Base-by-base conservation (phyloP, 345 rosid species). In the Acer yangbiense region DNA sequence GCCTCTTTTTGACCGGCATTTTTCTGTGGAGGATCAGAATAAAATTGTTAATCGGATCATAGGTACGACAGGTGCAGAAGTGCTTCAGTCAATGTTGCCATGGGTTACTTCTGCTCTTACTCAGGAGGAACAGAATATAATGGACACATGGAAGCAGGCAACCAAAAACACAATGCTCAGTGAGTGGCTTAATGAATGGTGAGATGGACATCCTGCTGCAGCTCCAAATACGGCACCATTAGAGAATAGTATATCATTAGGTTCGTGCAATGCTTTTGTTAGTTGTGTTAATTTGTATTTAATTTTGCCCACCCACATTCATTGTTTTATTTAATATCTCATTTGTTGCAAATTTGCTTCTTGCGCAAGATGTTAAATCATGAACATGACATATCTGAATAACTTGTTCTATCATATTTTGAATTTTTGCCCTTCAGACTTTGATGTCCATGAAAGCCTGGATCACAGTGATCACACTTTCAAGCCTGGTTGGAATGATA, bases 401-500 rank as follows among this genome's bases (percentile, higher is more conserved):
- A 71, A 79, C 10, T 71, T 29, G 62, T 68, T 72, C 48, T 61
- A 9, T 71, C 44, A 1, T 29, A 16, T 71, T 35, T 72, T 41
- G 4, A 13, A 48, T 16, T 13, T 70, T 21, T 61, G 8, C 13
- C 25, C 32, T 69, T 41, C 73, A 87, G 90, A 82, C 18, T 76
- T 85, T 73, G 87, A 87, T 72, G 81, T 79, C 32, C 83, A 69
- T 29, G 89, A 78, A 79, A 81, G 86, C 74, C 74, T 87, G 69
- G 92, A 87, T 78, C 84, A 79, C 18, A 79, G 82, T 71, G 90
- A 87, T 78, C 73, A 82, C 17, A 85, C 80, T 54, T 89, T 89
- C 84, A 89, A 89, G 81, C 92, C 90, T 65, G 92, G 92, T 9
- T 89, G 92, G 92, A 89, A 89, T 75, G 90, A 89, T 76, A 89